phyloP scores from a whole-genome alignment of 257 asterid genomes.

The Capsicum chinense region DNA sequence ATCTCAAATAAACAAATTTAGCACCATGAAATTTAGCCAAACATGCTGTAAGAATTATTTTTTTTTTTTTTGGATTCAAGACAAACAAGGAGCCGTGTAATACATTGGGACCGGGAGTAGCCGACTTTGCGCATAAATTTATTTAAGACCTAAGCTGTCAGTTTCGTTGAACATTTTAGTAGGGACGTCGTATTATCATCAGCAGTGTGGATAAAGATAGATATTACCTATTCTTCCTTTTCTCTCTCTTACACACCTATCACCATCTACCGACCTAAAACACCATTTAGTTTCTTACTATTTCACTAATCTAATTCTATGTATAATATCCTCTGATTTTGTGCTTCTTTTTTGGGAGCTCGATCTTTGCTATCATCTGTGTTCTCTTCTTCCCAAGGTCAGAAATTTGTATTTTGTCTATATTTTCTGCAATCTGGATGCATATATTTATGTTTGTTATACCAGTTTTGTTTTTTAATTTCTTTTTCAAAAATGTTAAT shows the following conservation, averaged over 20 bases:
- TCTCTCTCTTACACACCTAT: not conserved
- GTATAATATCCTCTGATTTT: not conserved
- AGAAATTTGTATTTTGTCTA: not conserved
- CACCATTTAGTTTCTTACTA: not conserved
- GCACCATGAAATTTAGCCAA: too few relatives aligned
- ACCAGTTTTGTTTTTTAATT: not conserved
- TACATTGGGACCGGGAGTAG: not conserved
- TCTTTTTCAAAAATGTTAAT: not conserved
- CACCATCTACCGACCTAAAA: not conserved
- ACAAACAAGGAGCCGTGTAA: too few relatives aligned
- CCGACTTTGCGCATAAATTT: not conserved
- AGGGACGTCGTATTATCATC: not conserved
- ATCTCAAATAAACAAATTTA: not conserved
- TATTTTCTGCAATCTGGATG: too few relatives aligned
- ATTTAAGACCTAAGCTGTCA: not conserved
- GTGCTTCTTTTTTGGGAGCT: not conserved
- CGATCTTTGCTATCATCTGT: not conserved
- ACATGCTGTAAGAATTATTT: too few relatives aligned
- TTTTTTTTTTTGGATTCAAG: too few relatives aligned
- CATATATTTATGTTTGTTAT: not conserved
- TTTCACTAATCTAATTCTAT: not conserved
- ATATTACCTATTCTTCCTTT: not conserved
- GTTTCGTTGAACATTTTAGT: not conserved
- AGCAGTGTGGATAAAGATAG: conserved; percentile 4
- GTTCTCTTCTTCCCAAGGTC: not conserved